These are phyloP conservation scores for Pseudogymnoascus sp. DNA, from an alignment of 2,329 filamentous ascomycete genomes.

Conservation along the genomic window DNA sequence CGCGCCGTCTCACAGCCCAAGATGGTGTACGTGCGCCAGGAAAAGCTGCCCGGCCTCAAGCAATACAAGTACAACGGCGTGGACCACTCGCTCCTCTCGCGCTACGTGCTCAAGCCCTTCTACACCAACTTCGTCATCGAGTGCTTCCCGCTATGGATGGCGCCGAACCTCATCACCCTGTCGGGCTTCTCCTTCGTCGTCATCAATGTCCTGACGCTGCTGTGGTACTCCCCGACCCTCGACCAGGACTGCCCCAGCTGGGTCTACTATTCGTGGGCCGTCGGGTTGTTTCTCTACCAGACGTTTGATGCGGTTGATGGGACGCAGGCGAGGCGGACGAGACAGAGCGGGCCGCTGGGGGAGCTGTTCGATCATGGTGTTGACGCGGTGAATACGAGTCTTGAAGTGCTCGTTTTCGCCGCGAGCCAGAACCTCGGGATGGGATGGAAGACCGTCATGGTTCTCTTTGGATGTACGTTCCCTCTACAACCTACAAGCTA, in stretches of 20 bases:
- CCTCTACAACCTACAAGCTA: not conserved
- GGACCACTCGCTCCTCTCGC: slow-evolving; percentile 82
- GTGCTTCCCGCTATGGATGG: slow-evolving; percentile 93
- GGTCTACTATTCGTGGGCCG: slow-evolving; percentile 90
- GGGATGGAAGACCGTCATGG: slow-evolving; percentile 79
- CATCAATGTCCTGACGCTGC: slow-evolving; percentile 78
- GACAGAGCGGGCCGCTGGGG: slow-evolving; percentile 85
- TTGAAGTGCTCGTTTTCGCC: slow-evolving; percentile 87
- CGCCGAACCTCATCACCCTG: slow-evolving; percentile 79
- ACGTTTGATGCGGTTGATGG: slow-evolving; percentile 98
- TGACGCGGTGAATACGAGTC: slow-evolving; percentile 90
- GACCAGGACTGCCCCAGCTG: slow-evolving; percentile 89
- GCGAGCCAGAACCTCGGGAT: slow-evolving; percentile 90
- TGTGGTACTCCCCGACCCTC: slow-evolving; percentile 93
- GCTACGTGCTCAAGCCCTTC: slow-evolving; percentile 94
- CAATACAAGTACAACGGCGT: slow-evolving; percentile 94
- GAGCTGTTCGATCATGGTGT: slow-evolving; percentile 98
- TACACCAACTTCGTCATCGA: slow-evolving; percentile 93
- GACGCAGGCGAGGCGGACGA: slow-evolving; percentile 84
- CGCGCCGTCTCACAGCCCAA: slow-evolving; percentile 20
- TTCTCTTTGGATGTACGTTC: slow-evolving; percentile 68
- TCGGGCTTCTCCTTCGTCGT: slow-evolving; percentile 87
- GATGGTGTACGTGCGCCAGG: slow-evolving; percentile 95
- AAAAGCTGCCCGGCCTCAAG: slow-evolving; percentile 78
- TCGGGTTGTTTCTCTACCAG: slow-evolving; percentile 91